Evolutionary conservation across 2,329 filamentous ascomycete genomes (phyloP).

Genomic region (Xylariaceae sp.): DNA sequence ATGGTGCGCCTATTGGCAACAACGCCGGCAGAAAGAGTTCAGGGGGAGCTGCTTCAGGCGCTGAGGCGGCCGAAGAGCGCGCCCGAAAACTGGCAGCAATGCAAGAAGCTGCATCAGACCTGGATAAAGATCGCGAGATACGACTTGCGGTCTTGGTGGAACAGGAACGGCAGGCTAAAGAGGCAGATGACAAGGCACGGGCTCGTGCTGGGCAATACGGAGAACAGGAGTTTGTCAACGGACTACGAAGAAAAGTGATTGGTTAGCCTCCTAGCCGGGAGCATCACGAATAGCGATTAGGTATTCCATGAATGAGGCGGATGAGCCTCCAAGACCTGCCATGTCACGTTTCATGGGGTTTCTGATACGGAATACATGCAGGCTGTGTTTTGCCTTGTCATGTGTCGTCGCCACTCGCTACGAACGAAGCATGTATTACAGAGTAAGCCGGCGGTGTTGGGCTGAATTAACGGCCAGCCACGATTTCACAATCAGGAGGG

Average conservation of each 20-base stretch:
- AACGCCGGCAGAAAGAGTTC: constrained; percentile 19
- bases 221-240: constrained; percentile 59
- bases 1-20: constrained; percentile 23
- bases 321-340: neutral
- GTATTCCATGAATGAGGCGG: neutral
- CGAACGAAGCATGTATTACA: neutral
- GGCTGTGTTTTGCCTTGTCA: neutral
- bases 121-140: constrained; percentile 65
- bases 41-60: constrained; percentile 6
- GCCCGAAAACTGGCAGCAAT: constrained; percentile 66
- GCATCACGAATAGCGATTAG: neutral
- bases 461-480: neutral
- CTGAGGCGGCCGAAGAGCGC: constrained; percentile 44
- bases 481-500: neutral
- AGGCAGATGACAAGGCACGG: constrained; percentile 61
- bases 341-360: neutral
- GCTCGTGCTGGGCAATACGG: constrained; percentile 55
- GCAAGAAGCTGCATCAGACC: constrained; percentile 63
- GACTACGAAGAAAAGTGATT: constrained; percentile 52
- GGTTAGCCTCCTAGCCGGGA: constrained; percentile 10
- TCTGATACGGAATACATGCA: neutral
- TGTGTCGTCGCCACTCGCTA: neutral
- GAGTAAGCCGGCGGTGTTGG: neutral
- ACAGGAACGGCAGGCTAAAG: constrained; percentile 57
- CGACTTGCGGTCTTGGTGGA: constrained; percentile 63